Evolutionary conservation across 371 early-diverging fungal genomes (phyloP).

Genomic region (Zychaea mexicana): DNA sequence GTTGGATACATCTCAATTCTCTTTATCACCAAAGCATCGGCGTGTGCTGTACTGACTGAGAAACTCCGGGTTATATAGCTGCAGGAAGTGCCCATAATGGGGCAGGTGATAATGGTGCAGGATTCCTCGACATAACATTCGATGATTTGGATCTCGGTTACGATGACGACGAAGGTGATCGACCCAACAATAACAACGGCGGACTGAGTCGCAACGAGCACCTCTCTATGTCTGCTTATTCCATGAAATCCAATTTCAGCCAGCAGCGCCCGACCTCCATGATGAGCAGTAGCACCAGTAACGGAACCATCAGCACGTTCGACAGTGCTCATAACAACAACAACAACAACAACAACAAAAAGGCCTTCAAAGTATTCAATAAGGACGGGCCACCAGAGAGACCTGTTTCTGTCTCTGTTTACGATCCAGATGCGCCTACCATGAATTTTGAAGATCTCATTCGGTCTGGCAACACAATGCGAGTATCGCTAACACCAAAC

Average conservation of each 20-base stretch:
- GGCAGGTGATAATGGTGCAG: neutral
- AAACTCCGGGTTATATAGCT: slow-evolving; percentile 7
- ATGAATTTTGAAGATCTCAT: slow-evolving; percentile 63
- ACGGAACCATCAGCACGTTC: slow-evolving; percentile 18
- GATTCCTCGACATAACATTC: slow-evolving; percentile 15
- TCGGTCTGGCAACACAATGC: slow-evolving; percentile 58
- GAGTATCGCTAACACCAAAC: slow-evolving; percentile 63
- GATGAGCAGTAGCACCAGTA: slow-evolving; percentile 33
- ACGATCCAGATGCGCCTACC: slow-evolving; percentile 23
- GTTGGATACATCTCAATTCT: too few relatives aligned
- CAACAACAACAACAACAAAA: slow-evolving; percentile 36
- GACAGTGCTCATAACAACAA: slow-evolving; percentile 22
- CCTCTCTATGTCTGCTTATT: slow-evolving; percentile 18
- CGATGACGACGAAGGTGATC: slow-evolving; percentile 23
- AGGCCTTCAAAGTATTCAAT: slow-evolving; percentile 46
- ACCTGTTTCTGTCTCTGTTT: slow-evolving; percentile 17
- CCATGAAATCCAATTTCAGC: slow-evolving; percentile 17
- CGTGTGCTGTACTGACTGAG: too few relatives aligned
- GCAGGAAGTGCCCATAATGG: neutral
- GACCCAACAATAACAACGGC: neutral
- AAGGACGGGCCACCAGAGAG: slow-evolving; percentile 21
- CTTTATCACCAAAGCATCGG: neutral
- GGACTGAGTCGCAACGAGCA: slow-evolving; percentile 2
- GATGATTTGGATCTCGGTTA: slow-evolving; percentile 43
- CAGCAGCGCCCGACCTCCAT: slow-evolving; percentile 33